Evolutionary conservation across 2,329 filamentous ascomycete genomes (phyloP).

Genomic region (Rhinocladiella similis): DNA sequence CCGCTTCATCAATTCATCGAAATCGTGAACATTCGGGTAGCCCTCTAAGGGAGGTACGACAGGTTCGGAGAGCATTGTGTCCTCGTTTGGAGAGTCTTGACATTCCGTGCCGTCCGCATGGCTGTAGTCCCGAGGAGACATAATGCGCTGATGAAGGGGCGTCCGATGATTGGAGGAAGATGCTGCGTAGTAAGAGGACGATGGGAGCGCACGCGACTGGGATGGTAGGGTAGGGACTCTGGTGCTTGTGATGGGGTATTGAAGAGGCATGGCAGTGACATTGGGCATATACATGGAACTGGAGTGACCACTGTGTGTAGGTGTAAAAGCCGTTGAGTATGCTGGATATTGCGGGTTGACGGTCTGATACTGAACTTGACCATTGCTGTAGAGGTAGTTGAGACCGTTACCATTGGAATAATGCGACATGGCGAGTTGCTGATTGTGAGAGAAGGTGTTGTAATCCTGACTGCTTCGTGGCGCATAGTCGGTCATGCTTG

Average conservation of each 20-base stretch:
- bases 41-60: constrained; percentile 44
- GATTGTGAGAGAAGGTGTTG: constrained; percentile 24
- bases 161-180: constrained; percentile 36
- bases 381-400: constrained; percentile 29
- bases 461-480: constrained; percentile 40
- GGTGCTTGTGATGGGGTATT: constrained; percentile 34
- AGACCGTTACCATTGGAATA: constrained; percentile 32
- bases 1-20: constrained; percentile 48
- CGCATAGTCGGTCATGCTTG: constrained; percentile 42
- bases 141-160: constrained; percentile 34
- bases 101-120: constrained; percentile 43
- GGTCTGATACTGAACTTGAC: constrained; percentile 30
- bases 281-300: constrained; percentile 35
- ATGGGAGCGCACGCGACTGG: constrained; percentile 34
- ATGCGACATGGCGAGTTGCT: constrained; percentile 30
- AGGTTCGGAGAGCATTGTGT: constrained; percentile 46
- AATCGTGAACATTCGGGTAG: constrained; percentile 47
- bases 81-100: constrained; percentile 46
- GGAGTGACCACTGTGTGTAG: constrained; percentile 37
- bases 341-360: constrained; percentile 36
- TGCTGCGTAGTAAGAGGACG: constrained; percentile 33
- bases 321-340: constrained; percentile 39
- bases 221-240: constrained; percentile 32
- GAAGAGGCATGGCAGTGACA: constrained; percentile 32
- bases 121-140: constrained; percentile 36